Evolutionary conservation across 1,284 basidiomycete genomes (phyloP), one percentile per base, ranked within the genome.

Genomic region (Naganishia cerealis): DNA sequence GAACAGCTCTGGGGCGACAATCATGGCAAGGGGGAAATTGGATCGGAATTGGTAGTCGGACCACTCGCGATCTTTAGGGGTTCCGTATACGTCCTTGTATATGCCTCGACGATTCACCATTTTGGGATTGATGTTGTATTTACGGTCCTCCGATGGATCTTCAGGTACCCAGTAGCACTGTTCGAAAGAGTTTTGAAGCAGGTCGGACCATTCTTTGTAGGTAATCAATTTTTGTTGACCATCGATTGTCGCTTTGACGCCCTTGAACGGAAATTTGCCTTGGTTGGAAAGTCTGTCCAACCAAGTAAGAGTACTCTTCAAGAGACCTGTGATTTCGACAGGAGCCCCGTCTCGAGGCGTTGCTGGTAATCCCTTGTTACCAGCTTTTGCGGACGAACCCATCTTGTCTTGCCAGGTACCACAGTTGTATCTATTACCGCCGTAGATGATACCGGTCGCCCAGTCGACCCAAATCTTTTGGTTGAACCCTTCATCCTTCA

Each of bases 61-160:
- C 90, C 93, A 97, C 80, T 94, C 92, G 66, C 91, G 86, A 15
- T 88, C 90, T 63, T 83, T 77, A 0, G 91, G 91, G 18, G 94
- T 93, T 43, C 93, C 92, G 73, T 90, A 91, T 6, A 98, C 93
- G 76, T 99, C 95, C 84, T 99, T 99, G 85, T 99, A 99, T 78
- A 98, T 95, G 5, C 95, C 95, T 57, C 95, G 86, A 29, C 92
- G 89, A 79, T 94, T 91, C 72, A 97, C 84, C 40, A 97, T 81
- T 38, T 77, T 83, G 0, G 90, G 73, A 75, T 92, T 84, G 71
- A 97, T 79, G 66, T 85, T 84, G 81, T 92, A 94, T 46, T 87
- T 82, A 9, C 75, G 72, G 76, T 99, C 94, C 29, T 92, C 86
- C 12, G 82, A 76, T 0, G 89, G 84, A 76, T 94, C 90, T 86